Evolutionary conservation across 352 stramenopile genomes (phyloP).

Genomic region (Phytophthora citricola): DNA sequence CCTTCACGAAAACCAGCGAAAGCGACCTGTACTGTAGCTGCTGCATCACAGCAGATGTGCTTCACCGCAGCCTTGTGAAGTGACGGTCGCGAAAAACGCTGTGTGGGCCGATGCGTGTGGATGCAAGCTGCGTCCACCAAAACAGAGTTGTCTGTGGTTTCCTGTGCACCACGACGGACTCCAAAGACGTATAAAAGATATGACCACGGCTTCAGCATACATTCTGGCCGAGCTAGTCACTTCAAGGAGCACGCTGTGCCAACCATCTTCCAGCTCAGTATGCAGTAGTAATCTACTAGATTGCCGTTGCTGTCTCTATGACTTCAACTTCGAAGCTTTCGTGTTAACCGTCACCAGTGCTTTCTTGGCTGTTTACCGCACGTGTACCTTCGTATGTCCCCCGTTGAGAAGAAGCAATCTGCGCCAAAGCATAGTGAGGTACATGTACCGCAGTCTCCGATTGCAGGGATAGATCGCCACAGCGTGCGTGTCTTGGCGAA

Average conservation of each 20-base stretch:
- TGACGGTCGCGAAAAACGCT: slow-evolving; percentile 3
- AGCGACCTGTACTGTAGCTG: not conserved
- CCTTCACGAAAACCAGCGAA: not conserved
- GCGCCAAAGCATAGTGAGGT: not conserved
- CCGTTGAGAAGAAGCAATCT: slow-evolving; percentile 13
- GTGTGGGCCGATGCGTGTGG: not conserved
- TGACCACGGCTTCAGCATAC: no score
- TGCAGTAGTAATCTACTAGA: no score
- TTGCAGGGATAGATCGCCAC: not conserved
- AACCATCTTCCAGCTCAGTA: not conserved
- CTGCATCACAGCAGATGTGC: not conserved
- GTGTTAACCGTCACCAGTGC: slow-evolving; percentile 9
- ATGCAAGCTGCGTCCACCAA: not conserved
- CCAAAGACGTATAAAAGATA: no score
- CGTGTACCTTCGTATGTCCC: slow-evolving; percentile 22
- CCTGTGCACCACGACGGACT: no score
- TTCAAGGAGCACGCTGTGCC: not conserved
- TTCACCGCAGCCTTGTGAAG: not conserved
- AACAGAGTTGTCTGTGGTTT: not conserved
- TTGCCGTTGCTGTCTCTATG: not conserved
- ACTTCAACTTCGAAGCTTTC: slow-evolving; percentile 5
- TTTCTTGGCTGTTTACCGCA: slow-evolving; percentile 17
- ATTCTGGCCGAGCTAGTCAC: not conserved
- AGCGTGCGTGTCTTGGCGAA: not conserved
- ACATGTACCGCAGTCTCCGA: not conserved